Base-by-base conservation (phyloP, 1,284 basidiomycete genomes). In the Cryptococcus jaspeensis region DNA sequence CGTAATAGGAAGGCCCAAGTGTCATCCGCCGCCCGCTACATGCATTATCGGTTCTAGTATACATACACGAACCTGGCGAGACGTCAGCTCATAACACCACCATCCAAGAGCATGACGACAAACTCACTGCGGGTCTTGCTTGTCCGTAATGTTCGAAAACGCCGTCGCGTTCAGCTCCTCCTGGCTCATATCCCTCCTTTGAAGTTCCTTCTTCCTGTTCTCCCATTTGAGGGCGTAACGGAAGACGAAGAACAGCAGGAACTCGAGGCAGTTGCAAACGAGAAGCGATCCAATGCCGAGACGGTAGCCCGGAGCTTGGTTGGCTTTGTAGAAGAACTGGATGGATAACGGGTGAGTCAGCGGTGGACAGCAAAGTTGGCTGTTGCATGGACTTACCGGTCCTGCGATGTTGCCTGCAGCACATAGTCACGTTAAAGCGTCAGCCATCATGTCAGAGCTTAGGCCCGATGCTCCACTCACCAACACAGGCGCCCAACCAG, bases 201-300 rank as follows among this genome's bases (percentile, higher is more conserved):
- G 11, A 15, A 60, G 61, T 35, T 66, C 58, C 48, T 75, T 77
- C 58, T 73, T 73, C 53, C 62, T 70, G 69, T 81, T 81, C 56
- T 75, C 73, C 41, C 62, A 69, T 20, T 70, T 70, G 64, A 80
- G 79, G 5, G 76, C 72, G 52, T 71, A 71, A 25, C 79, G 75
- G 58, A 81, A 72, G 11, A 65, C 66, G 58, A 79, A 64, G 64
- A 80, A 78, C 37, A 80, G 58, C 15, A 70, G 55, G 56, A 79
- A 70, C 65, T 78, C 73, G 52, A 74, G 39, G 54, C 63, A 66
- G 64, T 75, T 75, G 55, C 67, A 70, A 28, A 78, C 74, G 50
- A 81, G 69, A 38, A 79, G 72, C 1, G 73, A 76, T 7, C 80
- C 76, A 42, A 81, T 78, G 16, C 80, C 80, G 28, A 79, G 75